phyloP scores from a whole-genome alignment of 2,329 filamentous ascomycete species.

The Cryphonectria radicalis region DNA sequence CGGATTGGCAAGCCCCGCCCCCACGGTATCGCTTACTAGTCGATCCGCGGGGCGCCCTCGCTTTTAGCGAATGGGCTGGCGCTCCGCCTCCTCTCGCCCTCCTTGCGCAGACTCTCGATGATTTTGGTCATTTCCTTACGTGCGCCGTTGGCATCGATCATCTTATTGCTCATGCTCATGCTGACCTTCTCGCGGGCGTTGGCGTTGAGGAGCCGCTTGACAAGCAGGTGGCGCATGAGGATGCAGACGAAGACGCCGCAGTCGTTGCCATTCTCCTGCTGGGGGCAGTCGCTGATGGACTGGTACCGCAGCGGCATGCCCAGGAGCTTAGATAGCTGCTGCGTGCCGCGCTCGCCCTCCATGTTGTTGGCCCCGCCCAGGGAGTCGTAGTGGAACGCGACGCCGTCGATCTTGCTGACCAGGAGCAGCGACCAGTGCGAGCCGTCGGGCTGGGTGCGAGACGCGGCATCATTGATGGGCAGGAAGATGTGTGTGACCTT shows the following conservation, averaged over 20 bases:
- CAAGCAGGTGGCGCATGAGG: constrained; percentile 89
- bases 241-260: constrained; percentile 97
- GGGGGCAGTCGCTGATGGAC: constrained; percentile 81
- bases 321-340: constrained; percentile 72
- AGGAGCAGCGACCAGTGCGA: constrained; percentile 94
- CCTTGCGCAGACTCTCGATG: constrained; percentile 84
- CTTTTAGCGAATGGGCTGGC: constrained; percentile 41
- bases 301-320: constrained; percentile 72
- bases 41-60: constrained; percentile 49
- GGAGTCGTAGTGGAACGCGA: constrained; percentile 97
- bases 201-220: constrained; percentile 79
- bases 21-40: constrained; percentile 37
- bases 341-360: constrained; percentile 71
- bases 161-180: constrained; percentile 89
- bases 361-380: constrained; percentile 74
- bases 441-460: constrained; percentile 79
- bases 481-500: constrained; percentile 91
- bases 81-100: constrained; percentile 75
- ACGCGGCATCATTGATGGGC: constrained; percentile 87
- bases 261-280: constrained; percentile 90
- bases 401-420: constrained; percentile 83
- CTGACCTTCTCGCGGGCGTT: constrained; percentile 84
- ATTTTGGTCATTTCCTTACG: constrained; percentile 91
- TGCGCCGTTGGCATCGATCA: constrained; percentile 78
- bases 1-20: neutral